phyloP scores from a whole-genome alignment of 139 green algal genomes.

The Mesotaenium endlicherianum region DNA sequence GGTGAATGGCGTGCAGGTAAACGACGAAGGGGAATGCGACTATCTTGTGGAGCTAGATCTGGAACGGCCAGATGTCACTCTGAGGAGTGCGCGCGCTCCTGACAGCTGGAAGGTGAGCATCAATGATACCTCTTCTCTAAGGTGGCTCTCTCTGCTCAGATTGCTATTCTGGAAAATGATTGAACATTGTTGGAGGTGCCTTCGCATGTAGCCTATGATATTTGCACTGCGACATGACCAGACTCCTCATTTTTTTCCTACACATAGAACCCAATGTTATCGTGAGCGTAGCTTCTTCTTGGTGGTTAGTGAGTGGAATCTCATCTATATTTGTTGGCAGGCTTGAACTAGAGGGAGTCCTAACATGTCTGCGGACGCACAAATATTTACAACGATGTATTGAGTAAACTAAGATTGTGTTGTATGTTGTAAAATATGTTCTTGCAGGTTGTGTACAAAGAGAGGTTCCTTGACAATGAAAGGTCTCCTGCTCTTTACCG shows the following conservation, averaged over 20 bases:
- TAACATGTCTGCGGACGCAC: background rate
- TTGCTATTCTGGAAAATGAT: background rate
- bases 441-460: slow-evolving; percentile 29
- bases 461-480: slow-evolving; percentile 20
- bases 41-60: slow-evolving; percentile 42
- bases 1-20: background rate
- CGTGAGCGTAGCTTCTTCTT: background rate
- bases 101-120: slow-evolving; percentile 9
- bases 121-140: background rate
- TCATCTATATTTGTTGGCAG: background rate
- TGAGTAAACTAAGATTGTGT: background rate
- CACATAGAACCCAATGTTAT: background rate
- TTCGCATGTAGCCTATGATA: too few relatives aligned
- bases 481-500: slow-evolving; percentile 32
- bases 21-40: slow-evolving; percentile 15
- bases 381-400: too few relatives aligned
- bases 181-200: background rate
- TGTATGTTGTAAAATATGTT: background rate
- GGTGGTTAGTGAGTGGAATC: background rate
- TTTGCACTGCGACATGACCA: background rate
- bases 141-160: background rate
- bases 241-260: background rate
- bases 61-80: background rate
- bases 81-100: background rate
- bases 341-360: background rate